Percentiles rank a stretch among this genome's conserved stretches.
phyloP scores from a whole-genome alignment of 305 asterid species.

The Fraxinus angustifolia region DNA sequence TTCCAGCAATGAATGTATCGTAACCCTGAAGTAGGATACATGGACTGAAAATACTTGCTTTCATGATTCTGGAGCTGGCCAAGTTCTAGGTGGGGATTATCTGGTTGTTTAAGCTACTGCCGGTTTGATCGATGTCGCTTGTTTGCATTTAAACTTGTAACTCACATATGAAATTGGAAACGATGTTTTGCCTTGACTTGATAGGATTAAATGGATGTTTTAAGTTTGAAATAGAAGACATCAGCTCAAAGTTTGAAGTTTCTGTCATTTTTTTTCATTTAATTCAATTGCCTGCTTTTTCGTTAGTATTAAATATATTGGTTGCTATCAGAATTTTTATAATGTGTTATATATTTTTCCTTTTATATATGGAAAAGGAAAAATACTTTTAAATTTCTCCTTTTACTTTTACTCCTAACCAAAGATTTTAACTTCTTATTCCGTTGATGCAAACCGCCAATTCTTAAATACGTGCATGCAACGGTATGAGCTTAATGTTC shows the following conservation, averaged over 20 bases:
- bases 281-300: neutral
- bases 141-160: conserved; percentile 5
- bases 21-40: neutral
- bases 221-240: conserved; percentile 5
- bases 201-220: neutral
- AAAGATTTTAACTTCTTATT: conserved; percentile 5
- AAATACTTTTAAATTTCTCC: neutral
- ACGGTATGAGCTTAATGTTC: neutral
- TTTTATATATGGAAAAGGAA: neutral
- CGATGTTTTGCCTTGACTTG: conserved; percentile 3
- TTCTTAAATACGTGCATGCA: conserved; percentile 11
- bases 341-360: neutral
- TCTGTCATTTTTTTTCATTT: neutral
- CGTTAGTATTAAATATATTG: neutral
- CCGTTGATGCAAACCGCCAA: neutral
- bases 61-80: conserved; percentile 13
- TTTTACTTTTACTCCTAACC: conserved; percentile 10
- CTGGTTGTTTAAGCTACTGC: neutral
- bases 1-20: neutral
- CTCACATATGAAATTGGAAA: conserved; percentile 6
- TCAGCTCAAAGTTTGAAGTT: conserved; percentile 14
- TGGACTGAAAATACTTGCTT: neutral
- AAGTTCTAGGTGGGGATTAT: conserved; percentile 2
- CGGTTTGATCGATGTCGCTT: neutral
- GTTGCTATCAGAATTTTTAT: neutral